These are phyloP conservation scores for Fraxinus excelsior DNA, from an alignment of 257 asterid genomes.

Conservation along the genomic window DNA sequence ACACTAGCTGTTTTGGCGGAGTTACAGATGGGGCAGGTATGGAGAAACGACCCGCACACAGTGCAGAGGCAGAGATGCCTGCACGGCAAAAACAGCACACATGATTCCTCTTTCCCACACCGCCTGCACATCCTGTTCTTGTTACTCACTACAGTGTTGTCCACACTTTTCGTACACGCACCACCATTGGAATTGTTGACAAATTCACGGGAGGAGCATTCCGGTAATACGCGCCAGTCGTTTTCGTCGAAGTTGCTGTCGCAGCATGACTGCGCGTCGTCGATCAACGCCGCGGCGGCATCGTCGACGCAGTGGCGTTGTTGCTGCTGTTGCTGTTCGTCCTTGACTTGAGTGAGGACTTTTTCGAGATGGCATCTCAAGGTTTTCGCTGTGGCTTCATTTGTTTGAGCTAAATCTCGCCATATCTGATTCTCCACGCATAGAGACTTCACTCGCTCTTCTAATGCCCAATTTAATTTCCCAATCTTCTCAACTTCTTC, in stretches of 20 bases:
- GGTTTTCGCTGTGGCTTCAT: slow-evolving; percentile 45
- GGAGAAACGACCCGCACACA: slow-evolving; percentile 47
- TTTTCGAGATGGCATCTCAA: slow-evolving; percentile 39
- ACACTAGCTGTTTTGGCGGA: slow-evolving; percentile 51
- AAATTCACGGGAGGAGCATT: slow-evolving; percentile 15
- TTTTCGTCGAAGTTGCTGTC: slow-evolving; percentile 34
- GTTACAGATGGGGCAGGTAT: slow-evolving; percentile 61
- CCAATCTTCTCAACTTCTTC: slow-evolving; percentile 42
- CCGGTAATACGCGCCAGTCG: slow-evolving; percentile 14
- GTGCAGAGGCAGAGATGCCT: slow-evolving; percentile 66
- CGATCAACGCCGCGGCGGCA: slow-evolving; percentile 6
- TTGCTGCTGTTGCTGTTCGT: slow-evolving; percentile 14
- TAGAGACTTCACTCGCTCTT: slow-evolving; percentile 42
- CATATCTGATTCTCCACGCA: slow-evolving; percentile 42
- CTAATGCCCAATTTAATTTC: slow-evolving; percentile 40
- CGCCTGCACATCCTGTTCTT: slow-evolving; percentile 46
- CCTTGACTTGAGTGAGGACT: slow-evolving; percentile 31
- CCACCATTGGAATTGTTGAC: slow-evolving; percentile 8
- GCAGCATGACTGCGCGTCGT: slow-evolving; percentile 40
- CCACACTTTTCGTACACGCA: not conserved
- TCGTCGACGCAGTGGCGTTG: not conserved
- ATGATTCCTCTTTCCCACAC: slow-evolving; percentile 61
- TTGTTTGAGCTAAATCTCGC: slow-evolving; percentile 46
- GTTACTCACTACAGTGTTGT: not conserved
- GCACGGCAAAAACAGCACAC: slow-evolving; percentile 67